phyloP scores from a whole-genome alignment of 2,329 filamentous ascomycete species.

The Colletotrichum echinochloae region DNA sequence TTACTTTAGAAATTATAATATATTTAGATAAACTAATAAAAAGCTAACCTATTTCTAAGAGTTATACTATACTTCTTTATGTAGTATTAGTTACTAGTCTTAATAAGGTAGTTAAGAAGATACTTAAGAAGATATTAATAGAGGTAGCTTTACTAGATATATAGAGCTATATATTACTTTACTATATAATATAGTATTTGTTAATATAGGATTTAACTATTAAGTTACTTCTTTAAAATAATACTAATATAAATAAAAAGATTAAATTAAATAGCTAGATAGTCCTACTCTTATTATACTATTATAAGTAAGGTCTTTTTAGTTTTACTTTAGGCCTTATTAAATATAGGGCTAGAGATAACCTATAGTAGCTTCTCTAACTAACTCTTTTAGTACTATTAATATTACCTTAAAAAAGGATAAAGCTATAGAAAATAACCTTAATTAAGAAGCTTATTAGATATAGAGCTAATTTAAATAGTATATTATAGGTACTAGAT shows the following conservation, averaged over 20 bases:
- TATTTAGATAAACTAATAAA: conserved; percentile 1
- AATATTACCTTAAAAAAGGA: background rate
- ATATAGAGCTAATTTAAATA: conserved; percentile 8
- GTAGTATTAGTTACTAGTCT: too few relatives aligned
- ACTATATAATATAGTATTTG: too few relatives aligned
- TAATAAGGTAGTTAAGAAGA: too few relatives aligned
- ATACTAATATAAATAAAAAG: background rate
- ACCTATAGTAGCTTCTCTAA: conserved; percentile 8
- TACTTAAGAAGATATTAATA: too few relatives aligned
- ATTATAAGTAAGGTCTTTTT: conserved; percentile 1
- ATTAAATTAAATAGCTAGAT: background rate
- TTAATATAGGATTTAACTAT: too few relatives aligned
- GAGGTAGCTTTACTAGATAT: too few relatives aligned
- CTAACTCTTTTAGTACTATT: conserved; percentile 4
- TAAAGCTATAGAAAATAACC: background rate
- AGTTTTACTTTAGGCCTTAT: conserved; percentile 4
- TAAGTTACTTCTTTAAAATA: too few relatives aligned
- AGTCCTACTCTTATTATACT: background rate
- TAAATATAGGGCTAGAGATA: background rate
- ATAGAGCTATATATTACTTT: too few relatives aligned
- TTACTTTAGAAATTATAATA: background rate
- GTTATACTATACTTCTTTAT: too few relatives aligned
- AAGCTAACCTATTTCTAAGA: too few relatives aligned
- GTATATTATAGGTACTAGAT: background rate
- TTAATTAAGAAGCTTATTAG: background rate